A percentile compares a stretch with the other conserved stretches of the same genome.
phyloP scores from a whole-genome alignment of 176 grass and related monocot species.

The Hyparrhenia diplandra region DNA sequence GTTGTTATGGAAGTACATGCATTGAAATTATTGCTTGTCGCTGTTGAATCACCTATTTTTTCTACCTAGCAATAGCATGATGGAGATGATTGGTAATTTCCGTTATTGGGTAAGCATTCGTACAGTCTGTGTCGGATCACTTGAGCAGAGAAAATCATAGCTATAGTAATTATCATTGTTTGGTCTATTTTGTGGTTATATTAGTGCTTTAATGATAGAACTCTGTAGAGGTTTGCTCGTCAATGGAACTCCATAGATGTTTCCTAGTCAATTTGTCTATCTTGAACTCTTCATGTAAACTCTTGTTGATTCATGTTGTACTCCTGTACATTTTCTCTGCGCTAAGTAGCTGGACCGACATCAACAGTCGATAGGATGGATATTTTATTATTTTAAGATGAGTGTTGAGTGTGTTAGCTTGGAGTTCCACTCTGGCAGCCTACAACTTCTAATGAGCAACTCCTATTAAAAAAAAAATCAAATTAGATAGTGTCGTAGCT shows the following conservation, averaged over 20 bases:
- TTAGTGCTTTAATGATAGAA: background rate
- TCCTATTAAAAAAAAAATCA: background rate
- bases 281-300: background rate
- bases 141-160: background rate
- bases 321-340: background rate
- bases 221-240: background rate
- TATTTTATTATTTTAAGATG: background rate
- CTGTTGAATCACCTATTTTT: background rate
- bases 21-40: background rate
- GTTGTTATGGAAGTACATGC: background rate
- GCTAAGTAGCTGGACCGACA: background rate
- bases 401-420: background rate
- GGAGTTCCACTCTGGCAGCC: background rate
- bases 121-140: background rate
- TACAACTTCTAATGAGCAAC: background rate
- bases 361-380: background rate
- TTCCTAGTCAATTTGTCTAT: background rate
- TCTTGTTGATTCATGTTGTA: background rate
- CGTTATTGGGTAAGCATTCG: background rate
- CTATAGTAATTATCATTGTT: background rate
- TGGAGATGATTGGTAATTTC: background rate
- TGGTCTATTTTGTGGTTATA: background rate
- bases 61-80: background rate
- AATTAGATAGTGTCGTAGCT: slow-evolving; percentile 1
- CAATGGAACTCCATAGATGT: background rate